Evolutionary conservation across 2,329 filamentous ascomycete genomes (phyloP).

Genomic region (Ophiocordyceps robertsii): DNA sequence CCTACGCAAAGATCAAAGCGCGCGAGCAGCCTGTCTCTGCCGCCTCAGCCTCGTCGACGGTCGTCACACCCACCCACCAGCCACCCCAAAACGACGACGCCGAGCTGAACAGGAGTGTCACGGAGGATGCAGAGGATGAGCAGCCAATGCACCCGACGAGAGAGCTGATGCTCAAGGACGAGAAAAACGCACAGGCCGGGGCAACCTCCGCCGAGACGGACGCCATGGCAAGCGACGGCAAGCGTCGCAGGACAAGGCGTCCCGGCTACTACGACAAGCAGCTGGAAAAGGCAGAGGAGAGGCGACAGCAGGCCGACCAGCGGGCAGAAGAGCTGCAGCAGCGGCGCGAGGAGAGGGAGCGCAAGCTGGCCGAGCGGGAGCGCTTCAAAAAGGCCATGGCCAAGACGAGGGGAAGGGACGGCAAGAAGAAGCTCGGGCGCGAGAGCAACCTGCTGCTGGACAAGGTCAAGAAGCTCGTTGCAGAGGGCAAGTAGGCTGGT

Average conservation of each 20-base stretch:
- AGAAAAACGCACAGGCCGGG: conserved; percentile 20
- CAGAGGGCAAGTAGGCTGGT: conserved; percentile 10
- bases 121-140: conserved; percentile 8
- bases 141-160: conserved; percentile 22
- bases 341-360: conserved; percentile 49
- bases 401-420: conserved; percentile 61
- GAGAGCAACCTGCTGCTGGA: conserved; percentile 69
- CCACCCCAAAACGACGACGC: background rate
- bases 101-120: conserved; percentile 2
- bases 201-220: conserved; percentile 3
- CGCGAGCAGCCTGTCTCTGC: conserved; percentile 18
- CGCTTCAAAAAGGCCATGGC: conserved; percentile 55
- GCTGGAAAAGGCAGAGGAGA: conserved; percentile 30
- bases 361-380: conserved; percentile 50
- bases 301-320: conserved; percentile 26
- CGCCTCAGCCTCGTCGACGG: conserved; percentile 1
- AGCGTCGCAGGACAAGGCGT: conserved; percentile 20
- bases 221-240: conserved; percentile 14
- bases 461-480: conserved; percentile 62
- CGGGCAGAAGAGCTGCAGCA: conserved; percentile 27
- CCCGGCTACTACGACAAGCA: conserved; percentile 56
- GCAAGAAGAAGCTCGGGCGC: conserved; percentile 66
- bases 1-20: conserved; percentile 75
- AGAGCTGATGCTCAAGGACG: conserved; percentile 25
- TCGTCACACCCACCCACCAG: background rate